Evolutionary conservation across 345 rosid species (phyloP).

Genomic region (Hirschfeldia incana): DNA sequence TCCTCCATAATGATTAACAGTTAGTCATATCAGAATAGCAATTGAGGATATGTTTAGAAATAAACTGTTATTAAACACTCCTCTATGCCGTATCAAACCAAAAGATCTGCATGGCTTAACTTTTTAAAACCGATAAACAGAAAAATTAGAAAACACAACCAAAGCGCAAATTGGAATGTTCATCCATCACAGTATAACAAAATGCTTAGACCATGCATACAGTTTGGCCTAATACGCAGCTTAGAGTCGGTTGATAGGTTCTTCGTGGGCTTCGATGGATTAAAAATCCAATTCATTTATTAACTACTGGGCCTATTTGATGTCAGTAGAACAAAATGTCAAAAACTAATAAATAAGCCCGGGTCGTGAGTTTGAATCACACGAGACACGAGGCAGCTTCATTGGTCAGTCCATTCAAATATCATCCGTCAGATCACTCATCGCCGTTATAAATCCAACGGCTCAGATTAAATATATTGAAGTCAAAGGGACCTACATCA

Average conservation of each 20-base stretch:
- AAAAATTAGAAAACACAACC: too few species aligned
- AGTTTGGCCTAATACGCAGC: background rate
- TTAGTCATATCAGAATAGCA: background rate
- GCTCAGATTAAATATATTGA: background rate
- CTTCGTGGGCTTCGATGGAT: background rate
- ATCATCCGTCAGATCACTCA: conserved; percentile 28
- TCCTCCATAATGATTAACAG: background rate
- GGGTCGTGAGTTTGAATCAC: conserved; percentile 30
- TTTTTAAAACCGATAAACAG: background rate
- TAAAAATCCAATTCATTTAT: background rate
- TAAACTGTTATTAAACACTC: background rate
- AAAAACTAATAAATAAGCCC: background rate
- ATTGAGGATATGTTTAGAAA: background rate
- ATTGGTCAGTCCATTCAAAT: conserved; percentile 29
- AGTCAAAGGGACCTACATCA: conserved; percentile 21
- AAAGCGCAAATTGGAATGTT: background rate
- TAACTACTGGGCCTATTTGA: background rate
- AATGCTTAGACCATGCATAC: background rate
- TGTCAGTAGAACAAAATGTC: background rate
- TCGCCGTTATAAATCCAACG: conserved; percentile 31
- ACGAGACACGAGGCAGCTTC: conserved; percentile 36
- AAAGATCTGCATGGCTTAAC: background rate
- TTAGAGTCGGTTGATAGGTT: background rate
- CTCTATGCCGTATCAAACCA: background rate
- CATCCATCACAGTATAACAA: background rate